These are phyloP conservation scores for Durotheca rogersii DNA, from an alignment of 495 filamentous ascomycete species.

Conservation along the genomic window DNA sequence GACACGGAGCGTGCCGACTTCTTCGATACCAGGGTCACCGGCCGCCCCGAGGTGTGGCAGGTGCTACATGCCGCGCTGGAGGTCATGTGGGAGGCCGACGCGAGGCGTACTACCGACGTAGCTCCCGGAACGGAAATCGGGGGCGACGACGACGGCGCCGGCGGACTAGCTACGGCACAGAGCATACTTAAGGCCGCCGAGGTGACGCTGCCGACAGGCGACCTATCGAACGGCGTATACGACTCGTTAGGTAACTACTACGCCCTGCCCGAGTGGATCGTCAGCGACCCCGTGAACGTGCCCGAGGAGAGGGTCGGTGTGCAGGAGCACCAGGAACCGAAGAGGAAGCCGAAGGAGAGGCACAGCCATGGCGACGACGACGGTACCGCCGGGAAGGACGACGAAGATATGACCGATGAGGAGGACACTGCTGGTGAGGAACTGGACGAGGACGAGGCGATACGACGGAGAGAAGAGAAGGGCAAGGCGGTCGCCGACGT, in stretches of 20 bases:
- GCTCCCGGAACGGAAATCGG: slow-evolving; percentile 23
- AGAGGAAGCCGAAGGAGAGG: too few species aligned
- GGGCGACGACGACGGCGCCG: slow-evolving; percentile 34
- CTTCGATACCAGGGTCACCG: slow-evolving; percentile 81
- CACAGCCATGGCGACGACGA: slow-evolving; percentile 24
- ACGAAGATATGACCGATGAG: slow-evolving; percentile 46
- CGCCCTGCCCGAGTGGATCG: slow-evolving; percentile 70
- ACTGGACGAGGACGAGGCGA: slow-evolving; percentile 50
- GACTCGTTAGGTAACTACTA: slow-evolving; percentile 78
- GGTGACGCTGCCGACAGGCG: slow-evolving; percentile 74
- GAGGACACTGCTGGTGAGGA: slow-evolving; percentile 45
- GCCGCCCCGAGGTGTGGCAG: slow-evolving; percentile 74
- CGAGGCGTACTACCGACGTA: slow-evolving; percentile 18
- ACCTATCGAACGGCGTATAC: slow-evolving; percentile 72
- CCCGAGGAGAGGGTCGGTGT: too few species aligned
- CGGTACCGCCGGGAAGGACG: slow-evolving; percentile 45
- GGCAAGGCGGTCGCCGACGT: slow-evolving; percentile 54
- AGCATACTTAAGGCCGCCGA: slow-evolving; percentile 73
- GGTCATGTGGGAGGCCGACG: slow-evolving; percentile 55
- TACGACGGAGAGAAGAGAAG: slow-evolving; percentile 66
- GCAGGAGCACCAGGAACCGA: too few species aligned
- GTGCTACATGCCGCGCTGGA: slow-evolving; percentile 66
- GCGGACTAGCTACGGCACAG: slow-evolving; percentile 70
- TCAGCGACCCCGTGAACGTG: slow-evolving; percentile 73
- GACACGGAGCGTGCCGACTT: slow-evolving; percentile 61